phyloP scores from a whole-genome alignment of 2,329 filamentous ascomycete genomes.

The Xylariaceae sp. region DNA sequence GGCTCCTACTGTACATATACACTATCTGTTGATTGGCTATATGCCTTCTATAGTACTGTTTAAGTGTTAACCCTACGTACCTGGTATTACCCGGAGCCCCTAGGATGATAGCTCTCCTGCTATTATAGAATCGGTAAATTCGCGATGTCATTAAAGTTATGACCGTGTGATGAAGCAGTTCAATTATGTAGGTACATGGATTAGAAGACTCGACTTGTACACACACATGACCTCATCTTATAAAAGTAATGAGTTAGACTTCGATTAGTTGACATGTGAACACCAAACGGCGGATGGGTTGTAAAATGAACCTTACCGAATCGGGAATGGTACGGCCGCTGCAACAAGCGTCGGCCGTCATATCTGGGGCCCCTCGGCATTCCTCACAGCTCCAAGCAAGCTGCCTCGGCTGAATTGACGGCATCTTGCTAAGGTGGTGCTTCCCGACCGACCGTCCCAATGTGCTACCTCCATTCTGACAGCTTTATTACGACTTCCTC shows the following conservation, averaged over 20 bases:
- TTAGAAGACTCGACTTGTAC: conserved; percentile 15
- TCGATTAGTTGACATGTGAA: conserved; percentile 32
- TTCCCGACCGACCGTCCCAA: too few relatives aligned
- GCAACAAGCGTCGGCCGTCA: conserved; percentile 1
- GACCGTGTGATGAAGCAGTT: too few relatives aligned
- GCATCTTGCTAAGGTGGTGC: conserved; percentile 24
- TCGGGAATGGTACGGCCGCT: conserved; percentile 6
- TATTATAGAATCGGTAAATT: too few relatives aligned
- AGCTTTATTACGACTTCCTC: conserved; percentile 15
- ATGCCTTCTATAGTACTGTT: too few relatives aligned
- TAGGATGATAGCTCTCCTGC: background rate
- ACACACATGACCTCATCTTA: conserved; percentile 32
- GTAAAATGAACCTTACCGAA: conserved; percentile 11
- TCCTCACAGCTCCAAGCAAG: conserved; percentile 30
- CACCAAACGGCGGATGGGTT: background rate
- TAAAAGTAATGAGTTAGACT: conserved; percentile 1
- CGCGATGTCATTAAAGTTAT: too few relatives aligned
- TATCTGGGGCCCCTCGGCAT: conserved; percentile 33
- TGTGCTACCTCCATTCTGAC: background rate
- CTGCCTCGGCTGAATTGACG: conserved; percentile 38
- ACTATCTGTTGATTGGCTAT: too few relatives aligned
- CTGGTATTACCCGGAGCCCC: background rate
- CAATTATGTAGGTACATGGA: background rate
- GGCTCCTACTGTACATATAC: too few relatives aligned
- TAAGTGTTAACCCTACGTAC: background rate